Conservation (phyloP, 108 stramenopile species). For the Cylindrotheca closterium region DNA sequence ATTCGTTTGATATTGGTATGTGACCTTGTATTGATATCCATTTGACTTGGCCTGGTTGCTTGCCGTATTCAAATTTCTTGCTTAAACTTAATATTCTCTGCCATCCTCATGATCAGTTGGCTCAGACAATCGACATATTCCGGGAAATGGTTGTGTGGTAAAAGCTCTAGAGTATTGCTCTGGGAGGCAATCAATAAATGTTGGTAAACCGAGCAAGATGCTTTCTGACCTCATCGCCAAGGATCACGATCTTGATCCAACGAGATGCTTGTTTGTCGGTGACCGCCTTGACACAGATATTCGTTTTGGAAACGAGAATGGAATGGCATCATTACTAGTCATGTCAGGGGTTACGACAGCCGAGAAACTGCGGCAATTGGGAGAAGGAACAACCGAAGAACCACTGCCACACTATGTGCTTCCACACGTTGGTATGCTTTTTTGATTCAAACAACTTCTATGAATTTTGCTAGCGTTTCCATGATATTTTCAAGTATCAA, state of each 20-base stretch:
- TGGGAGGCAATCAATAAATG: slow-evolving; percentile 61
- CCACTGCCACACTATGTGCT: slow-evolving; percentile 60
- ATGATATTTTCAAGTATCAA: no score
- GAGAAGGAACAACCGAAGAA: slow-evolving; percentile 33
- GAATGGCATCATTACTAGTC: slow-evolving; percentile 72
- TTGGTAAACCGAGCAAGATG: slow-evolving; percentile 73
- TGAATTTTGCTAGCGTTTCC: background rate
- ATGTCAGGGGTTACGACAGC: slow-evolving; percentile 77
- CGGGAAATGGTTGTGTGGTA: slow-evolving; percentile 75
- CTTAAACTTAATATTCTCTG: no score
- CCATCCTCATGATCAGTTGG: slow-evolving; percentile 32
- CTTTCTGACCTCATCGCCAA: slow-evolving; percentile 52
- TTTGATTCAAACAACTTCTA: no score
- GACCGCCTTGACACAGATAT: slow-evolving; percentile 92
- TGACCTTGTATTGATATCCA: background rate
- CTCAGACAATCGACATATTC: slow-evolving; percentile 60
- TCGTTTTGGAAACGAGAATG: slow-evolving; percentile 64
- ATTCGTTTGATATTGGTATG: slow-evolving; percentile 64
- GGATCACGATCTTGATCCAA: slow-evolving; percentile 30
- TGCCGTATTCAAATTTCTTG: no score
- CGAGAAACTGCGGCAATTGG: slow-evolving; percentile 34
- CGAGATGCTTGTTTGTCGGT: slow-evolving; percentile 76
- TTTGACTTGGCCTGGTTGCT: no score
- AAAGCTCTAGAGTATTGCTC: slow-evolving; percentile 67
- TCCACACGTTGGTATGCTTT: slow-evolving; percentile 48